These are phyloP conservation scores for Grosmannia huntii DNA, from an alignment of 2,329 filamentous ascomycete species.

Conservation along the genomic window DNA sequence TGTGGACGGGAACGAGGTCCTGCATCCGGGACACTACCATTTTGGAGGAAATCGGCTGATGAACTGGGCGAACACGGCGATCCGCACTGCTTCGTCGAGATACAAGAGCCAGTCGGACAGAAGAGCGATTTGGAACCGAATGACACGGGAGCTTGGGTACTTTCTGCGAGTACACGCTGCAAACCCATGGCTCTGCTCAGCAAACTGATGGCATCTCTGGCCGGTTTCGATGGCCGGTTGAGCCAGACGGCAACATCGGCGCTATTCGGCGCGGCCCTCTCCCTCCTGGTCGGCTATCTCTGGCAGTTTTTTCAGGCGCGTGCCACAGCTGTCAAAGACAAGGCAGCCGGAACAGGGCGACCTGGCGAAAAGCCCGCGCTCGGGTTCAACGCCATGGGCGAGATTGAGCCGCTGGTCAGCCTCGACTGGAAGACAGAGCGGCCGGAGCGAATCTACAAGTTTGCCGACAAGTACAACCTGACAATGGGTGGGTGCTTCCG, in stretches of 20 bases:
- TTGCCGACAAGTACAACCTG: slow-evolving; percentile 9
- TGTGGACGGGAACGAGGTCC: background rate
- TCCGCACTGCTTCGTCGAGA: background rate
- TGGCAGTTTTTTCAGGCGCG: background rate
- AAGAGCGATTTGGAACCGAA: background rate
- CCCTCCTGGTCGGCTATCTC: background rate
- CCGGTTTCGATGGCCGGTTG: background rate
- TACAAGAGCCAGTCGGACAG: background rate
- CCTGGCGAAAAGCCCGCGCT: background rate
- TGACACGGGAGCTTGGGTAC: background rate
- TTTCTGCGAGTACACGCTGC: background rate
- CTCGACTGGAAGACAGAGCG: slow-evolving; percentile 3
- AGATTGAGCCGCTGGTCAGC: slow-evolving; percentile 3
- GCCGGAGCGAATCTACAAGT: slow-evolving; percentile 8
- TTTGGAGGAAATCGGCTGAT: background rate
- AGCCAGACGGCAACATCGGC: background rate
- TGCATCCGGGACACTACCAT: background rate
- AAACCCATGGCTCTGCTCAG: background rate
- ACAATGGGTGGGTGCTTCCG: slow-evolving; percentile 7
- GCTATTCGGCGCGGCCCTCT: background rate
- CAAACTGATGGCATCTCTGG: background rate
- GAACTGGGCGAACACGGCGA: background rate
- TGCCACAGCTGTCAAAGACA: background rate
- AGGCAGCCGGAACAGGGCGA: background rate
- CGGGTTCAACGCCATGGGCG: slow-evolving; percentile 6